Conservation (phyloP, 176 grass and related monocot species). For the Bolboschoenus planiculmis region DNA sequence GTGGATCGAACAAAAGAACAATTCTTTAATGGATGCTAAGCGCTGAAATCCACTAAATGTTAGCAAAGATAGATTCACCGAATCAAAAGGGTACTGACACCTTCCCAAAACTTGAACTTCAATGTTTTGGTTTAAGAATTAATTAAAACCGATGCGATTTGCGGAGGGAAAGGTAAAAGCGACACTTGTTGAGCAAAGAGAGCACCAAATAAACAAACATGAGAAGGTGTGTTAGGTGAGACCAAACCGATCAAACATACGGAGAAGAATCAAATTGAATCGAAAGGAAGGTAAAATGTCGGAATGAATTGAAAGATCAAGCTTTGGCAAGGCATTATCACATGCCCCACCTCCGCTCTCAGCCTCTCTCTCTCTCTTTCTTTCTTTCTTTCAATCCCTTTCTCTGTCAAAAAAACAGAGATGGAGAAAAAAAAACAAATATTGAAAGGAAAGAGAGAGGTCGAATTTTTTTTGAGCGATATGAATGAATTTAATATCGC, state of each 20-base stretch:
- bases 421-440: neutral
- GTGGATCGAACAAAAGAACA: slow-evolving; percentile 13
- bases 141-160: neutral
- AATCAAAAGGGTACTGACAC: slow-evolving; percentile 39
- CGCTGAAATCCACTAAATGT: slow-evolving; percentile 59
- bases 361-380: slow-evolving; percentile 20
- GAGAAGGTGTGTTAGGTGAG: slow-evolving; percentile 3
- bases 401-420: slow-evolving; percentile 33
- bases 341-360: slow-evolving; percentile 39
- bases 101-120: slow-evolving; percentile 9
- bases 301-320: slow-evolving; percentile 44
- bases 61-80: slow-evolving; percentile 47
- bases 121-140: slow-evolving; percentile 1
- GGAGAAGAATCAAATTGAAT: slow-evolving; percentile 15
- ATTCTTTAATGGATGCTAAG: slow-evolving; percentile 21
- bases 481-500: no score
- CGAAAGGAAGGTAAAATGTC: slow-evolving; percentile 30
- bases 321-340: slow-evolving; percentile 34
- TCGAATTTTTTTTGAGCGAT: neutral
- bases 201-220: slow-evolving; percentile 23
- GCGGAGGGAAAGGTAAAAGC: slow-evolving; percentile 22
- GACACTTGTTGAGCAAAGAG: slow-evolving; percentile 42
- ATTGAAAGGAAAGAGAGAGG: slow-evolving; percentile 25
- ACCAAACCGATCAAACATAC: slow-evolving; percentile 25
- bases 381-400: slow-evolving; percentile 32